A percentile compares a stretch with the other conserved stretches of the same genome.
Conservation (phyloP, 179 eudicot genomes). For the Beta lomatogona region DNA sequence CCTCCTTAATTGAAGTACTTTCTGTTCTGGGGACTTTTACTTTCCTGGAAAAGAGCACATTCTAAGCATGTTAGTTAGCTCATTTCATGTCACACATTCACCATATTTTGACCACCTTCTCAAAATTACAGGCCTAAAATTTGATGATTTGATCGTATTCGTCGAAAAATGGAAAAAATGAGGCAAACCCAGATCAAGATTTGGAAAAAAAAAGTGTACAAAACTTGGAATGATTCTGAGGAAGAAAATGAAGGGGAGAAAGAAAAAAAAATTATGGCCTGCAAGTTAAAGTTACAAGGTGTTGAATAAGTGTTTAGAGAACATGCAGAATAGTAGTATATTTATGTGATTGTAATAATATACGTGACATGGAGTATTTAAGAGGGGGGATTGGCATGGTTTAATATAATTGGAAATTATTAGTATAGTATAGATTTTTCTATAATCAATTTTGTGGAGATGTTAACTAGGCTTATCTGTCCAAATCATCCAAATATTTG, state of each 20-base stretch:
- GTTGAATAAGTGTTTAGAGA: slow-evolving; percentile 32
- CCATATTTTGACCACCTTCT: slow-evolving; percentile 11
- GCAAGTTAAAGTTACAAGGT: slow-evolving; percentile 2
- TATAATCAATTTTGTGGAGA: background rate
- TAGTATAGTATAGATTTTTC: background rate
- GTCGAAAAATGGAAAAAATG: slow-evolving; percentile 3
- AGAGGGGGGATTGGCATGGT: slow-evolving; percentile 12
- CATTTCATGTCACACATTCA: slow-evolving; percentile 15
- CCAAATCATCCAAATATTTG: slow-evolving; percentile 2
- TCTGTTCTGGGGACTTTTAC: slow-evolving; percentile 31
- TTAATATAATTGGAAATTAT: background rate
- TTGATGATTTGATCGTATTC: background rate
- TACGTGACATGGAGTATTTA: slow-evolving; percentile 22
- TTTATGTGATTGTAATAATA: slow-evolving; percentile 2
- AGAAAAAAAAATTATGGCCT: slow-evolving; percentile 2
- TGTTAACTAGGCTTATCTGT: slow-evolving; percentile 25
- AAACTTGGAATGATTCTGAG: slow-evolving; percentile 12
- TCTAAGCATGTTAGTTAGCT: slow-evolving; percentile 29
- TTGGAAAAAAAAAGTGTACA: slow-evolving; percentile 16
- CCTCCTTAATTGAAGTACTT: slow-evolving; percentile 35
- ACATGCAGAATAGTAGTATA: slow-evolving; percentile 23
- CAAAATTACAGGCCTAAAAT: background rate
- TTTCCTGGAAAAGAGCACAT: slow-evolving; percentile 39
- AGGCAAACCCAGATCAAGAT: slow-evolving; percentile 30
- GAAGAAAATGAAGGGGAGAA: background rate